Evolutionary conservation across 2,329 filamentous ascomycete genomes (phyloP).

Genomic region (Aspergillus novoparasiticus): DNA sequence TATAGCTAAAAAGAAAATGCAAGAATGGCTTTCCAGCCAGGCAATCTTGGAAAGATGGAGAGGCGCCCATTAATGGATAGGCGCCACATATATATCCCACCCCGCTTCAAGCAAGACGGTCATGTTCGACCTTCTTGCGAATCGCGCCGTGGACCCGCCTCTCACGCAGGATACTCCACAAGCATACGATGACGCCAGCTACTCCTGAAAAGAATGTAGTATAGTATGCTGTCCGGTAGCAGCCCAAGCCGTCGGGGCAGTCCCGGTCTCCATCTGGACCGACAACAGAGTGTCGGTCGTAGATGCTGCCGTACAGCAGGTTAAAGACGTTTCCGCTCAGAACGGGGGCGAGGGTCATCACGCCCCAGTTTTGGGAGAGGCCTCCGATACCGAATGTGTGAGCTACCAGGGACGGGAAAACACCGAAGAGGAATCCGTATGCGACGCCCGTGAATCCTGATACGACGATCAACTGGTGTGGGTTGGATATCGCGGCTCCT

Average conservation of each 20-base stretch:
- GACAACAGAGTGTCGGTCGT: conserved; percentile 75
- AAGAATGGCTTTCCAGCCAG: not conserved
- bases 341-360: conserved; percentile 87
- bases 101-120: conserved; percentile 33
- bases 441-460: conserved; percentile 83
- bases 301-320: conserved; percentile 81
- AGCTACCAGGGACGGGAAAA: conserved; percentile 85
- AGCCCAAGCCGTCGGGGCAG: conserved; percentile 76
- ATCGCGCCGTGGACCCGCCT: conserved; percentile 30
- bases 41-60: not conserved
- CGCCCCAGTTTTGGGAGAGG: conserved; percentile 93
- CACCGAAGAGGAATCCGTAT: conserved; percentile 92
- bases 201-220: conserved; percentile 74
- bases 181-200: conserved; percentile 67
- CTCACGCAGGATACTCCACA: conserved; percentile 56
- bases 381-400: conserved; percentile 90
- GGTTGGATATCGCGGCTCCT: conserved; percentile 74
- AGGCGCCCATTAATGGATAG: not conserved
- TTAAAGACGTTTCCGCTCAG: conserved; percentile 91
- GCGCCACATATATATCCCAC: not conserved
- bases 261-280: conserved; percentile 69
- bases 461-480: conserved; percentile 73
- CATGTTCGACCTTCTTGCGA: conserved; percentile 33
- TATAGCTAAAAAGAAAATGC: not conserved
- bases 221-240: conserved; percentile 79